These are phyloP conservation scores for Solanum commersonii DNA, from an alignment of 257 asterid species.

Conservation along the genomic window DNA sequence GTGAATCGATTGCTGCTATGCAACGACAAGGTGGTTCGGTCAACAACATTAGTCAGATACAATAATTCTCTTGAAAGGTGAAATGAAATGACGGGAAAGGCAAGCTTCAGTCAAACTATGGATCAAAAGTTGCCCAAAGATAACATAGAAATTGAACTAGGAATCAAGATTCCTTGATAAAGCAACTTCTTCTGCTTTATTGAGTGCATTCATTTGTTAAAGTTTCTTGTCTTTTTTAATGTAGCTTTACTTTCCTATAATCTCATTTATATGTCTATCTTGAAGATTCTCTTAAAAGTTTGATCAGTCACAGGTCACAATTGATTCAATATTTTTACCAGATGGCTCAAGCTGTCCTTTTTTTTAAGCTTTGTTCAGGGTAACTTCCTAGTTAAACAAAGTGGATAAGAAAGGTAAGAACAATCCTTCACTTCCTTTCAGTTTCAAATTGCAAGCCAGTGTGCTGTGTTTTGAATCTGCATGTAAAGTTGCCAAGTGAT, in stretches of 20 bases:
- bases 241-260: background rate
- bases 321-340: background rate
- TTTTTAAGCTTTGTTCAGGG: background rate
- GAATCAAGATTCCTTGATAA: conserved; percentile 17
- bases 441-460: background rate
- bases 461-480: background rate
- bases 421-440: background rate
- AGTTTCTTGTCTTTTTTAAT: background rate
- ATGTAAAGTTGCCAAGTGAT: background rate
- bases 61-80: conserved; percentile 18
- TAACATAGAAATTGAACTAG: conserved; percentile 7
- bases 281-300: background rate
- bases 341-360: background rate
- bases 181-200: conserved; percentile 11
- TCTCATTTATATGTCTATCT: background rate
- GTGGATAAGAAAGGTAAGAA: background rate
- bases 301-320: background rate
- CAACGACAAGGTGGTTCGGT: conserved; percentile 46
- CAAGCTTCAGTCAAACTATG: conserved; percentile 5
- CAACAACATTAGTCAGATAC: conserved; percentile 13
- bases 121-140: conserved; percentile 9
- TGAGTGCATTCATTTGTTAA: conserved; percentile 17
- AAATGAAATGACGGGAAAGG: conserved; percentile 2
- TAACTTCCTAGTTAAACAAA: background rate
- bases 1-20: conserved; percentile 73